phyloP scores from a whole-genome alignment of 140 eudicot genomes.

The Senecio squalidus region DNA sequence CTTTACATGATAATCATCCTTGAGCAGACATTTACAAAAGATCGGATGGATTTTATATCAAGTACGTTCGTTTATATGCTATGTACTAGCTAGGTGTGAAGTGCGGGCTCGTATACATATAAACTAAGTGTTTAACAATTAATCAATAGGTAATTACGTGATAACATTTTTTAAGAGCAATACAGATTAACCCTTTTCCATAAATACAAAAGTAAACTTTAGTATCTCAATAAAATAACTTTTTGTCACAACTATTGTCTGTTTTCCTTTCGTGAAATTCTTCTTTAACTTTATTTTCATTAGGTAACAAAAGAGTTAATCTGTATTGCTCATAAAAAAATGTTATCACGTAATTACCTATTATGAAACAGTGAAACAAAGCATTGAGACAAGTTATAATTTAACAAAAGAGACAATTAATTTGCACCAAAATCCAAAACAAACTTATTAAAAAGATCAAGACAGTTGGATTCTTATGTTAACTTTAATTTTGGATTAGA shows the following conservation, averaged over 20 bases:
- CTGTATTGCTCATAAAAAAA: neutral
- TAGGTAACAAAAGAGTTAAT: neutral
- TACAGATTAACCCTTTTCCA: neutral
- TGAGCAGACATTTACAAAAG: too few relatives aligned
- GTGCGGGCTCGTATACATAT: too few relatives aligned
- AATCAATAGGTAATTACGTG: neutral
- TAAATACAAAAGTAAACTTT: neutral
- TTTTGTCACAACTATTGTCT: neutral
- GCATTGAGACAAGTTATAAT: constrained; percentile 18
- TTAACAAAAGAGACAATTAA: constrained; percentile 31
- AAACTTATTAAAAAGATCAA: neutral
- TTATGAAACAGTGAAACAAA: constrained; percentile 13
- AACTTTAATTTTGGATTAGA: neutral
- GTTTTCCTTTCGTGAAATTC: neutral
- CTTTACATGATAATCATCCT: too few relatives aligned
- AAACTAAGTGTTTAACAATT: too few relatives aligned
- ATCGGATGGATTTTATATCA: too few relatives aligned
- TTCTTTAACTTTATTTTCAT: too few relatives aligned
- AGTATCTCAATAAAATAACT: neutral
- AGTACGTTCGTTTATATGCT: too few relatives aligned
- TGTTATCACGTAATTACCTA: too few relatives aligned
- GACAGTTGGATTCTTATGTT: constrained; percentile 7
- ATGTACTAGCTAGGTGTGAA: too few relatives aligned
- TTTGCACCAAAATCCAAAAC: constrained; percentile 3
- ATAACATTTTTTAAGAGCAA: neutral